phyloP scores from a whole-genome alignment of 2,329 filamentous ascomycete genomes.

The Beauveria caledonica region DNA sequence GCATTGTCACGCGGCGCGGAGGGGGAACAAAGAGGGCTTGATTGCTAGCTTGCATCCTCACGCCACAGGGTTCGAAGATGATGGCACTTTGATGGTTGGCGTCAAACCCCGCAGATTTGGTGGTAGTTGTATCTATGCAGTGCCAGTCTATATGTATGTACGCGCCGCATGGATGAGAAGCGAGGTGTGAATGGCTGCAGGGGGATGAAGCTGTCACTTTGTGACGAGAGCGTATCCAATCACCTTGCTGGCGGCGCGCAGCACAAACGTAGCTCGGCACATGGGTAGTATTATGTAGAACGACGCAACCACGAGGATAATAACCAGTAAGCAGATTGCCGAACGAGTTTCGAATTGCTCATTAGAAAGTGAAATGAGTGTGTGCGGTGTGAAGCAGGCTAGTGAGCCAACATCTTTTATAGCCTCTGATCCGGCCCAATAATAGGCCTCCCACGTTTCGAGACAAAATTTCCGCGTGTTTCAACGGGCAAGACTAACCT shows the following conservation, averaged over 20 bases:
- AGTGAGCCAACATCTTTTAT: not conserved
- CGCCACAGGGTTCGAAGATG: not conserved
- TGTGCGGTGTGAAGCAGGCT: not conserved
- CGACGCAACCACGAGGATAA: too few relatives aligned
- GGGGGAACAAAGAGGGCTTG: not conserved
- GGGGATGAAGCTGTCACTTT: not conserved
- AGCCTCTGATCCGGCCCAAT: not conserved
- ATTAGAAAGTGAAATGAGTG: not conserved
- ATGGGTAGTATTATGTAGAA: too few relatives aligned
- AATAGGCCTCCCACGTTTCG: too few relatives aligned
- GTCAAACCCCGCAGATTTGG: not conserved
- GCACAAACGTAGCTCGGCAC: not conserved
- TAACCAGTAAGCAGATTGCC: too few relatives aligned
- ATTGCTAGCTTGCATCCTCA: not conserved
- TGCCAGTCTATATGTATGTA: not conserved
- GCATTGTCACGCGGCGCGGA: not conserved
- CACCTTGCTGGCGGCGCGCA: not conserved
- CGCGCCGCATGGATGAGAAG: not conserved
- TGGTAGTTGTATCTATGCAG: not conserved
- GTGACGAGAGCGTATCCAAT: conserved; percentile 1
- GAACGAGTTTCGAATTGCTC: not conserved
- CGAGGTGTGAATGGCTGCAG: not conserved
- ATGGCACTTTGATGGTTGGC: not conserved
- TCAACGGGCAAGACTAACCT: not conserved
- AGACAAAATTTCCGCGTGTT: not conserved